A percentile compares a stretch with the other conserved stretches of the same genome.
phyloP scores from a whole-genome alignment of 2,329 filamentous ascomycete genomes.

The Scytalidium lignicola region DNA sequence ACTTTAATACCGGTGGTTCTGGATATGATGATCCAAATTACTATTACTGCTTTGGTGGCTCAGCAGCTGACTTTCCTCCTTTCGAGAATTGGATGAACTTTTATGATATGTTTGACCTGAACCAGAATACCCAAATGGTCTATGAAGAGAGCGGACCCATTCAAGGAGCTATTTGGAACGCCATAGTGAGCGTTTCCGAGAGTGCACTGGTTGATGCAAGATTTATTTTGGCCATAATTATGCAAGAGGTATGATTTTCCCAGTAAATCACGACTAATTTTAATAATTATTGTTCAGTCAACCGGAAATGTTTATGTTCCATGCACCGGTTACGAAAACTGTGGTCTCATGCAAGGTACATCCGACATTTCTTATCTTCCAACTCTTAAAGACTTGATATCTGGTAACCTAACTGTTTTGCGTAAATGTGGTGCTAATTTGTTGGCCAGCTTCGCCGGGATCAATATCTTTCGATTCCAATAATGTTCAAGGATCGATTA shows the following conservation, averaged over 20 bases:
- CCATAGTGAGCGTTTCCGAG: slow-evolving; percentile 9
- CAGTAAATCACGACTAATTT: neutral
- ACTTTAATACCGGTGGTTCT: slow-evolving; percentile 13
- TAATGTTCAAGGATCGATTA: slow-evolving; percentile 14
- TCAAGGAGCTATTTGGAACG: slow-evolving; percentile 5
- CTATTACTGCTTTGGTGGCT: slow-evolving; percentile 12
- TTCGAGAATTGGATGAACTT: slow-evolving; percentile 18
- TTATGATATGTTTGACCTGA: slow-evolving; percentile 13
- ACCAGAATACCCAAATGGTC: too few relatives aligned
- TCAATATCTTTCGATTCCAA: slow-evolving; percentile 14
- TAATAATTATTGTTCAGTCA: slow-evolving; percentile 10
- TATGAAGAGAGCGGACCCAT: too few relatives aligned
- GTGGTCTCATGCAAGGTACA: slow-evolving; percentile 21
- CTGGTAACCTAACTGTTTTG: too few relatives aligned
- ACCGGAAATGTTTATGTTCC: slow-evolving; percentile 18
- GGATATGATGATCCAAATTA: slow-evolving; percentile 10
- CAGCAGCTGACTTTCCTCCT: slow-evolving; percentile 15
- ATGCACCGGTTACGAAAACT: slow-evolving; percentile 18
- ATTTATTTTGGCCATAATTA: slow-evolving; percentile 23
- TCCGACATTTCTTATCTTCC: too few relatives aligned
- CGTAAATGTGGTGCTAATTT: too few relatives aligned
- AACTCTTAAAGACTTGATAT: too few relatives aligned
- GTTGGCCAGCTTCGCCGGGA: slow-evolving; percentile 8
- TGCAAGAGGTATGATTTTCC: slow-evolving; percentile 18
- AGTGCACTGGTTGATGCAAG: slow-evolving; percentile 18